Evolutionary conservation across 345 rosid genomes (phyloP).

Genomic region (Zanthoxylum bungeanum): DNA sequence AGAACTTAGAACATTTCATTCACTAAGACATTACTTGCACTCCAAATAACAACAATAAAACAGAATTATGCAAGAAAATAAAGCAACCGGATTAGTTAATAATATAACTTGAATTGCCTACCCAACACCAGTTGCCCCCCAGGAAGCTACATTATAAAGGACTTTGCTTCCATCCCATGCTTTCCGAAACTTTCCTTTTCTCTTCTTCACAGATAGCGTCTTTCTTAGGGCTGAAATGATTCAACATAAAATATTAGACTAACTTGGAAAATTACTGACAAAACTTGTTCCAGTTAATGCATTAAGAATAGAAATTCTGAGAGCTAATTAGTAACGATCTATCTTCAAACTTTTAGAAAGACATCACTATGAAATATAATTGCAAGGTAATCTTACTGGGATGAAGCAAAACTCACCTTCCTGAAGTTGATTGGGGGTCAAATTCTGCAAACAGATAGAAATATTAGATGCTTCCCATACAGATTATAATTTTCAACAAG

Average conservation of each 20-base stretch:
- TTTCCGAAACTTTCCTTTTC: conserved; percentile 89
- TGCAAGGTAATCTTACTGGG: not conserved
- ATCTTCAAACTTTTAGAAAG: not conserved
- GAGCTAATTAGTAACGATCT: not conserved
- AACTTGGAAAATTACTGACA: not conserved
- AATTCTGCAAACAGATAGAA: conserved; percentile 46
- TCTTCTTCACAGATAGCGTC: conserved; percentile 79
- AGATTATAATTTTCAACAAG: not conserved
- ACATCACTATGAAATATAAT: not conserved
- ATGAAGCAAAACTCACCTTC: conserved; percentile 53
- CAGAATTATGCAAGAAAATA: not conserved
- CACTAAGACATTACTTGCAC: not conserved
- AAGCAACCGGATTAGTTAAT: not conserved
- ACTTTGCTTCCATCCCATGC: conserved; percentile 99
- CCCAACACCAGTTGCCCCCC: conserved; percentile 99
- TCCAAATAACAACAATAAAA: not conserved
- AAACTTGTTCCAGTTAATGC: conserved; percentile 4
- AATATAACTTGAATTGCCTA: conserved; percentile 22
- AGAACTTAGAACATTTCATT: not conserved
- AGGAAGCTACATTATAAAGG: conserved; percentile 86
- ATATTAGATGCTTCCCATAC: not conserved
- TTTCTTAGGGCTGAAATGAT: conserved; percentile 69
- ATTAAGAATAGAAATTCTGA: not conserved
- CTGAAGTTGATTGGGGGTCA: conserved; percentile 92
- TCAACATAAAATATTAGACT: conserved; percentile 11